phyloP scores from a whole-genome alignment of 1,284 basidiomycete genomes.

The Coniferiporia sulphurascens region DNA sequence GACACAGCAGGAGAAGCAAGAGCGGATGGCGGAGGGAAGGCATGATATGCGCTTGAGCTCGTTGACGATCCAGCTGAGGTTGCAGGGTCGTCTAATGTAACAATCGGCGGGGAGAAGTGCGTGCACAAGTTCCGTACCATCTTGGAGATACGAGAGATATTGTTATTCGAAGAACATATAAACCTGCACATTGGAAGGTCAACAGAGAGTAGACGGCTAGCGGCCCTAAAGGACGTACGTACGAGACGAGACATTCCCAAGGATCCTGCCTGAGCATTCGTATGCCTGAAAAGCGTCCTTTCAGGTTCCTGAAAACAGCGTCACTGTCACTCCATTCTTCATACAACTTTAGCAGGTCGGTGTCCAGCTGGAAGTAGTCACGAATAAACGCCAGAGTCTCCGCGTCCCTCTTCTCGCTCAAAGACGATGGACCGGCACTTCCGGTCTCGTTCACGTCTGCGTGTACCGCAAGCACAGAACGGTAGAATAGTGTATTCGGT shows the following conservation, averaged over 20 bases:
- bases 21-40: constrained; percentile 78
- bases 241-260: constrained; percentile 94
- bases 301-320: constrained; percentile 65
- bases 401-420: constrained; percentile 28
- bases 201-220: constrained; percentile 11
- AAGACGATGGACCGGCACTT: neutral
- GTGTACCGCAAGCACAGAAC: constrained; percentile 55
- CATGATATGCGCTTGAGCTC: constrained; percentile 53
- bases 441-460: constrained; percentile 16
- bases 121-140: constrained; percentile 78
- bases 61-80: constrained; percentile 21
- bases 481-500: constrained; percentile 63
- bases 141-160: constrained; percentile 86
- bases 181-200: constrained; percentile 51
- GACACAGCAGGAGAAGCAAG: constrained; percentile 64
- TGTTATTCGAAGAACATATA: constrained; percentile 98
- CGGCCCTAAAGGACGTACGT: constrained; percentile 51
- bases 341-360: constrained; percentile 76
- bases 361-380: constrained; percentile 87
- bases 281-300: constrained; percentile 60
- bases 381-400: constrained; percentile 76
- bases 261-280: constrained; percentile 88
- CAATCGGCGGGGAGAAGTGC: constrained; percentile 64
- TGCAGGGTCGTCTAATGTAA: constrained; percentile 45
- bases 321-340: constrained; percentile 75